These are phyloP conservation scores for Talaromyces piceae DNA, from an alignment of 2,329 filamentous ascomycete genomes.

Conservation along the genomic window DNA sequence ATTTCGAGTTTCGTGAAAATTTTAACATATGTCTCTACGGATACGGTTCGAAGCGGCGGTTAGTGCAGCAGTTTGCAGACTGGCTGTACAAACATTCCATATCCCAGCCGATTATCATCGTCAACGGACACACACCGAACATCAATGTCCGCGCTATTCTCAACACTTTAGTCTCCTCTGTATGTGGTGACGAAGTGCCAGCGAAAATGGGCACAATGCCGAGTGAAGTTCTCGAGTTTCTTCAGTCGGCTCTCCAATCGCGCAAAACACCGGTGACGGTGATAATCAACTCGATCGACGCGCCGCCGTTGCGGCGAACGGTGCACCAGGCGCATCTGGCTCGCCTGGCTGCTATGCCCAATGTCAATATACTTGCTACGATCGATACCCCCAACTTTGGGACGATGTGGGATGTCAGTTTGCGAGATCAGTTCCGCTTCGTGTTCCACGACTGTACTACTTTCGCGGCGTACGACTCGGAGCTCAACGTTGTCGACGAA, in stretches of 20 bases:
- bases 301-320: conserved; percentile 63
- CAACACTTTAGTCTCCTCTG: conserved; percentile 56
- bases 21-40: conserved; percentile 91
- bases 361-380: conserved; percentile 67
- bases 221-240: conserved; percentile 57
- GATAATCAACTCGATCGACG: conserved; percentile 81
- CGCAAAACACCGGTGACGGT: conserved; percentile 51
- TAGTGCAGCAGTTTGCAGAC: conserved; percentile 68
- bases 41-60: conserved; percentile 76
- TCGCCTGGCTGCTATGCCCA: conserved; percentile 65
- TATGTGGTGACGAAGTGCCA: conserved; percentile 39
- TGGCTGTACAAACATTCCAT: conserved; percentile 50
- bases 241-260: conserved; percentile 55
- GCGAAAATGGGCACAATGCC: conserved; percentile 57
- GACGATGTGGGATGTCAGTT: conserved; percentile 78
- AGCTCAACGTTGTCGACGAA: conserved; percentile 80
- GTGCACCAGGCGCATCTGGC: conserved; percentile 65
- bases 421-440: conserved; percentile 77
- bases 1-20: conserved; percentile 76
- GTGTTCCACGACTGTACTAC: conserved; percentile 93
- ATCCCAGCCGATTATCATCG: conserved; percentile 63
- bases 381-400: conserved; percentile 83
- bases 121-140: conserved; percentile 68
- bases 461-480: conserved; percentile 64
- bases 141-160: conserved; percentile 40